Evolutionary conservation across 2,329 filamentous ascomycete species (phyloP).

Genomic region (Neurospora sp.): DNA sequence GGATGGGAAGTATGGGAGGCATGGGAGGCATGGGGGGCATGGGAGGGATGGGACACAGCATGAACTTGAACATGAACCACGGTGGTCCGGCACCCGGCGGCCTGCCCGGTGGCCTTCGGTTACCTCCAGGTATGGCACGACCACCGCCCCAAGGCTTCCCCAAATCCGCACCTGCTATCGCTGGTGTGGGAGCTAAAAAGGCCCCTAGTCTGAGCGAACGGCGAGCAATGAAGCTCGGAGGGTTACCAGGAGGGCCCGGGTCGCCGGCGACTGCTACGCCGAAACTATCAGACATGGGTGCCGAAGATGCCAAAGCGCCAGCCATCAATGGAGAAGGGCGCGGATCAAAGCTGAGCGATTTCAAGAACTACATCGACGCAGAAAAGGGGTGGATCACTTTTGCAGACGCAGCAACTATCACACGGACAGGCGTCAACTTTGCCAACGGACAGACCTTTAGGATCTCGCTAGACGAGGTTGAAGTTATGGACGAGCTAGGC

Average conservation of each 20-base stretch:
- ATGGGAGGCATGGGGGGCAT: conserved; percentile 1
- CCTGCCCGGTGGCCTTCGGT: conserved; percentile 31
- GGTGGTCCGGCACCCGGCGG: conserved; percentile 16
- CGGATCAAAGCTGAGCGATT: conserved; percentile 47
- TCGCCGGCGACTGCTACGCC: conserved; percentile 25
- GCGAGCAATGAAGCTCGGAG: conserved; percentile 50
- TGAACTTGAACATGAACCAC: conserved; percentile 8
- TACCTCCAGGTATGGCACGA: conserved; percentile 32
- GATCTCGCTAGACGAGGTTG: conserved; percentile 92
- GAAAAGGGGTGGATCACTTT: conserved; percentile 89
- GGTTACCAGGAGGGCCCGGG: conserved; percentile 29
- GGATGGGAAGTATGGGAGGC: not conserved
- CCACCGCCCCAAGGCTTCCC: conserved; percentile 39
- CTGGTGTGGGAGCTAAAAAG: conserved; percentile 22
- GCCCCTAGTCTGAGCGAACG: conserved; percentile 57
- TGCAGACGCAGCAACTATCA: conserved; percentile 84
- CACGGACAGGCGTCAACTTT: conserved; percentile 85
- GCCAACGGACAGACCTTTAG: conserved; percentile 80
- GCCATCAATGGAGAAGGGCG: conserved; percentile 26
- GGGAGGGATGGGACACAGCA: not conserved
- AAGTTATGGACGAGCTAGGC: conserved; percentile 84
- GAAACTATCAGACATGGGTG: conserved; percentile 33
- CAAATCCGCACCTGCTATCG: conserved; percentile 43
- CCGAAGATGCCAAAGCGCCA: conserved; percentile 14
- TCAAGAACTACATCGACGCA: conserved; percentile 76